Conservation (phyloP, 495 filamentous ascomycete species). For the Penicillium paxilli region DNA sequence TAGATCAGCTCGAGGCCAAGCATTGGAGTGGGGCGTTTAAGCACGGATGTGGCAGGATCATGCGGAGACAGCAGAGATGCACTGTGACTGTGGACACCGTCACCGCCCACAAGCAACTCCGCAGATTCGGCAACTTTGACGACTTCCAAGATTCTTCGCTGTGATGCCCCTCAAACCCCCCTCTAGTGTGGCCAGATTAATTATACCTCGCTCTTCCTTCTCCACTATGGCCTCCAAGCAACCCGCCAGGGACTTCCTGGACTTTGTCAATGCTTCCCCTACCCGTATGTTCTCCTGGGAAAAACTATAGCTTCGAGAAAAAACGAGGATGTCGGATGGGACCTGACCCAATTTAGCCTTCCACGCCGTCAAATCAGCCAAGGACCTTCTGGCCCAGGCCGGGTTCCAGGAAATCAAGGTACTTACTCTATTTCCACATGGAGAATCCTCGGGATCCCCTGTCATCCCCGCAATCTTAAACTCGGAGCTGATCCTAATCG, state of each 20-base stretch:
- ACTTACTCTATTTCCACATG: constrained; percentile 8
- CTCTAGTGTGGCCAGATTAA: constrained; percentile 8
- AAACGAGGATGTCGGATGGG: background rate
- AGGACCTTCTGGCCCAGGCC: constrained; percentile 70
- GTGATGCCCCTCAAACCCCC: constrained; percentile 15
- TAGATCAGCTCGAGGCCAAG: no score
- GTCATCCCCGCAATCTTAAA: background rate
- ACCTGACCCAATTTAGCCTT: constrained; percentile 64
- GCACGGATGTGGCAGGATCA: background rate
- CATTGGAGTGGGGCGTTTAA: background rate
- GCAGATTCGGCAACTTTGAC: no score
- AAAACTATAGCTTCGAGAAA: background rate
- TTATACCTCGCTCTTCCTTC: constrained; percentile 14
- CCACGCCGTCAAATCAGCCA: constrained; percentile 83
- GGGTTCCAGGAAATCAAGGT: constrained; percentile 85
- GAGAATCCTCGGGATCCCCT: no score
- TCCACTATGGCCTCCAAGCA: constrained; percentile 59
- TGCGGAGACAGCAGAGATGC: no score
- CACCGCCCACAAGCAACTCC: constrained; percentile 11
- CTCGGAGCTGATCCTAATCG: background rate
- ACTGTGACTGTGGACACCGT: no score
- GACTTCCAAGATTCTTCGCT: background rate
- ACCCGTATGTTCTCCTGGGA: constrained; percentile 68
- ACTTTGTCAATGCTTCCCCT: constrained; percentile 92
- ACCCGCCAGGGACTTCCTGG: constrained; percentile 79